phyloP scores from a whole-genome alignment of 2,329 filamentous ascomycete species.

The Nemania abortiva region DNA sequence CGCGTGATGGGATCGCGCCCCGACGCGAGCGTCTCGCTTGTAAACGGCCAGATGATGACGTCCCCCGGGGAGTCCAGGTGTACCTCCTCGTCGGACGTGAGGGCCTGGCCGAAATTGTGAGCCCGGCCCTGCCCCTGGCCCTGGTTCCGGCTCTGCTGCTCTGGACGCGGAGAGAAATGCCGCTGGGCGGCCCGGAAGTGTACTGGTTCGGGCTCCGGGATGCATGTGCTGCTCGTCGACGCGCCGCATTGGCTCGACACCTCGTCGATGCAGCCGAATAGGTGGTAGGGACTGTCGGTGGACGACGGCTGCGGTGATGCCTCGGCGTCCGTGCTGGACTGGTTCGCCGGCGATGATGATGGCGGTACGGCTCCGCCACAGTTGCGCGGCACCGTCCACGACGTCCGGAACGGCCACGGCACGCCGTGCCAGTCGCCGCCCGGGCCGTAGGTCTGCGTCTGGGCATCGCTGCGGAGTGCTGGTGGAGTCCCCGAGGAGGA shows the following conservation, averaged over 20 bases:
- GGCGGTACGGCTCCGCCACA: not conserved
- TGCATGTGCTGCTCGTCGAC: slow-evolving; percentile 24
- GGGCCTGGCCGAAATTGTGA: slow-evolving; percentile 22
- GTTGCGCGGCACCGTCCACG: slow-evolving; percentile 19
- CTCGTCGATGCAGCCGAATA: slow-evolving; percentile 28
- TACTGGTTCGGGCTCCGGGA: slow-evolving; percentile 26
- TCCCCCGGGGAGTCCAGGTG: slow-evolving; percentile 10
- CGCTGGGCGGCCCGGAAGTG: not conserved
- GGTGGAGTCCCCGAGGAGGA: not conserved
- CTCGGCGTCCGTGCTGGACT: slow-evolving; percentile 22
- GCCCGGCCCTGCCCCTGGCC: too few relatives aligned
- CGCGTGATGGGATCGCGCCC: slow-evolving; percentile 14
- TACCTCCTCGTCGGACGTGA: slow-evolving; percentile 28
- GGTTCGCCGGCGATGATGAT: not conserved
- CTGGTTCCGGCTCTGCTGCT: too few relatives aligned
- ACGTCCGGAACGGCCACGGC: slow-evolving; percentile 36
- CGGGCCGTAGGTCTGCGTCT: slow-evolving; percentile 12
- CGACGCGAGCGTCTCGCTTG: slow-evolving; percentile 23
- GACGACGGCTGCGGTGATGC: not conserved
- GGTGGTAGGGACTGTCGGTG: not conserved
- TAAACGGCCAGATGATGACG: slow-evolving; percentile 29
- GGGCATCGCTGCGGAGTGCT: slow-evolving; percentile 12
- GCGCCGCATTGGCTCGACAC: slow-evolving; percentile 28
- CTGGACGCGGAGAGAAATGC: slow-evolving; percentile 13
- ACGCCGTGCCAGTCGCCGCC: slow-evolving; percentile 27